Base-by-base conservation (phyloP, 306 rosid genomes). In the Heteromeles arbutifolia region DNA sequence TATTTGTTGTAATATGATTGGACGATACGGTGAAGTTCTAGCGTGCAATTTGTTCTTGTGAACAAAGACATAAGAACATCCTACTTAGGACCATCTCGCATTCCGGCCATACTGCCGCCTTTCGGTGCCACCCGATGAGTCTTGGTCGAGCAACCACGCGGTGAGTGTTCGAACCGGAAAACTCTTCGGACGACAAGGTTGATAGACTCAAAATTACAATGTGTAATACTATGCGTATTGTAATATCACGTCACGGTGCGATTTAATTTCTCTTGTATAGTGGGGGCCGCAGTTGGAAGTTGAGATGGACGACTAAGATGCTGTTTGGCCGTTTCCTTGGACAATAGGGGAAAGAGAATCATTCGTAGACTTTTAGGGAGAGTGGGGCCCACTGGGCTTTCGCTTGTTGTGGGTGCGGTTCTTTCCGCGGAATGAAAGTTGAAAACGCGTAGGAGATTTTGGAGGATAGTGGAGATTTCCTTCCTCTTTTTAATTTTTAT, bases 371-470 rank as follows among this genome's bases (percentile, higher is more conserved):
- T 28, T 80, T 69, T 6, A 4, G 19, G 11, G 13, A 3, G 15
- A 9, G 7, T 45, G 83, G 73, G 80, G 17, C 53, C 76, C 24
- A 2, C 12, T 5, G 54, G 54, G 54, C 6, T 8, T 43, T 5
- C 31, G 19, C 50, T 37, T 37, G 29, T 43, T n/a, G 80, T 52
- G 72, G 76, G 75, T 77, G 75, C 70, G 76, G 77, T 69, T 80
- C 80, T 50, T 80, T 28, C 19, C 69, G 73, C 70, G 77, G 77
- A 75, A 80, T 52, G 75, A 80, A 70, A 52, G 84, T 48, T 48
- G 6, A 15, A 37, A 62, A 80, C 67, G 58, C 44, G 62, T 54
- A 3, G 7, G 76, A 25, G 21, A 56, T 12, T 22, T n/a, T 5
- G 68, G 70, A 48, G 17, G 70, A 9, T 52, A 3, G 41, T 17